These are phyloP conservation scores for Tolypocladium sp. DNA, from an alignment of 2,329 filamentous ascomycete genomes.

Conservation along the genomic window DNA sequence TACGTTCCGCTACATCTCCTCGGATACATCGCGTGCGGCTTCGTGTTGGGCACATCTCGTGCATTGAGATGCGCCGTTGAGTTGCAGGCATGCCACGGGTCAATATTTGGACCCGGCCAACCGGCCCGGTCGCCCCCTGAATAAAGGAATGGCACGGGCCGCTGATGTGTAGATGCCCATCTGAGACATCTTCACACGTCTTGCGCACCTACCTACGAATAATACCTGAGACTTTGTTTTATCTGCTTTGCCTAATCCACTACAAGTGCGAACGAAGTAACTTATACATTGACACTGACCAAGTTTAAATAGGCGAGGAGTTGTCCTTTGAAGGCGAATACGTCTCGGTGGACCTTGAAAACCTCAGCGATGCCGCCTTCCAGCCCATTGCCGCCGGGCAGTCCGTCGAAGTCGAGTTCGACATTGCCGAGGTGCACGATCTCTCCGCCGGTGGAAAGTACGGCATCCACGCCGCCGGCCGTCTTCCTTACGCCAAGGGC, in stretches of 20 bases:
- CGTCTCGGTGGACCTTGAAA: slow-evolving; percentile 33
- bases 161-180: too few species aligned
- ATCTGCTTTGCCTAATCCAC: too few species aligned
- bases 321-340: slow-evolving; percentile 44
- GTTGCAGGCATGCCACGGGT: too few species aligned
- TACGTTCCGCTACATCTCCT: slow-evolving; percentile 15
- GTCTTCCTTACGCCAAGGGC: slow-evolving; percentile 42
- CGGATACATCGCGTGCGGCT: too few species aligned
- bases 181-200: not conserved
- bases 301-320: slow-evolving; percentile 18
- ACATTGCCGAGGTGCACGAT: slow-evolving; percentile 46
- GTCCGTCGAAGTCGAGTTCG: slow-evolving; percentile 41
- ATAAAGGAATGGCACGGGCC: too few species aligned
- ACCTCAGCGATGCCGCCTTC: slow-evolving; percentile 39
- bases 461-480: slow-evolving; percentile 44
- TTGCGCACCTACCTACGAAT: not conserved
- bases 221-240: too few species aligned
- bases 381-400: slow-evolving; percentile 35
- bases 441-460: slow-evolving; percentile 41
- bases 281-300: too few species aligned
- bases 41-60: too few species aligned
- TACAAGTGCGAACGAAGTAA: too few species aligned
- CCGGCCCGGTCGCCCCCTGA: too few species aligned
- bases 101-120: too few species aligned
- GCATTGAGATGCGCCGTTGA: too few species aligned